Conservation (phyloP, 768 basidiomycete species). For the Mycena olivaceomarginata region DNA sequence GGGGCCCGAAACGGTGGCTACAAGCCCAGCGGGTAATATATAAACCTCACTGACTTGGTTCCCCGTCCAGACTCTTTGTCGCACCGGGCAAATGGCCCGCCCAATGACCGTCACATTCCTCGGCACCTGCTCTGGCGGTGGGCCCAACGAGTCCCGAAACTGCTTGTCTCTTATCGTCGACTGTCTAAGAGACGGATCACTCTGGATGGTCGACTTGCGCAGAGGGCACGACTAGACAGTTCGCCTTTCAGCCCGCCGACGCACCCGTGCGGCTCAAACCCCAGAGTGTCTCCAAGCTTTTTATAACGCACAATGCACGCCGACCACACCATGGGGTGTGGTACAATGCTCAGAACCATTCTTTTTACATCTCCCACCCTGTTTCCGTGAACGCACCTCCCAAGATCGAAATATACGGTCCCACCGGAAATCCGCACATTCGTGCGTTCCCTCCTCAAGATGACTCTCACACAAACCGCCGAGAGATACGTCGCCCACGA, state of each 20-base stretch:
- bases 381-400: slow-evolving; percentile 51
- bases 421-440: slow-evolving; percentile 87
- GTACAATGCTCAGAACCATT: too few species aligned
- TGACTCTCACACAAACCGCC: slow-evolving; percentile 77
- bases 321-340: slow-evolving; percentile 86
- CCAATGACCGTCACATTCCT: slow-evolving; percentile 80
- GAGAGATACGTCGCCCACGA: slow-evolving; percentile 88
- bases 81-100: too few species aligned
- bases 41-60: too few species aligned
- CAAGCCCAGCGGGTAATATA: too few species aligned
- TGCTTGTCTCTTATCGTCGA: slow-evolving; percentile 85
- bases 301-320: slow-evolving; percentile 70
- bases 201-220: too few species aligned
- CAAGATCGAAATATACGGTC: slow-evolving; percentile 83
- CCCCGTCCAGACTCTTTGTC: too few species aligned
- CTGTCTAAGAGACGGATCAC: slow-evolving; percentile 69
- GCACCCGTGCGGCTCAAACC: slow-evolving; percentile 59
- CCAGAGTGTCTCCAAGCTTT: slow-evolving; percentile 78
- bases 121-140: slow-evolving; percentile 87
- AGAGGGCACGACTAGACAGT: slow-evolving; percentile 69
- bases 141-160: slow-evolving; percentile 82
- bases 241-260: slow-evolving; percentile 69
- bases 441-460: slow-evolving; percentile 80
- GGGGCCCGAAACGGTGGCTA: too few species aligned
- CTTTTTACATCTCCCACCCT: too few species aligned